Percentiles rank a stretch among this genome's conserved stretches.
phyloP scores from a whole-genome alignment of 208 protist species.

The Trypanosoma theileri region DNA sequence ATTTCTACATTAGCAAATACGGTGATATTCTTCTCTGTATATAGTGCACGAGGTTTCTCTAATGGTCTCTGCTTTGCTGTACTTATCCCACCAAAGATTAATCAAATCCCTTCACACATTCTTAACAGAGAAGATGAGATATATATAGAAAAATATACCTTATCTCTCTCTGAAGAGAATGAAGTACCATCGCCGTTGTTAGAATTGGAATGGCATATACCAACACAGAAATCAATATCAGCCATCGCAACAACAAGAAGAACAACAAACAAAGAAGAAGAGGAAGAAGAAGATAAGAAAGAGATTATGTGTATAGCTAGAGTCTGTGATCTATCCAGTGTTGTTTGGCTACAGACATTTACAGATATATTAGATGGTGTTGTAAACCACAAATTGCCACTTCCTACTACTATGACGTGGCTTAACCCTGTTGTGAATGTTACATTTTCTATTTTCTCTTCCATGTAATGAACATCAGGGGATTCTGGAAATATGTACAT shows the following conservation, averaged over 20 bases:
- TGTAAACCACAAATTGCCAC: not conserved
- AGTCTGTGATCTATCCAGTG: slow-evolving; percentile 8
- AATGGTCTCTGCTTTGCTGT: slow-evolving; percentile 22
- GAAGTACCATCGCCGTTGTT: too few species aligned
- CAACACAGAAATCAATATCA: too few species aligned
- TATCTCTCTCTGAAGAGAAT: not conserved
- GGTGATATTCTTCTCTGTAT: slow-evolving; percentile 24
- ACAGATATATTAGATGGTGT: slow-evolving; percentile 4
- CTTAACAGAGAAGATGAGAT: not conserved
- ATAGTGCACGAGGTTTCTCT: slow-evolving; percentile 13
- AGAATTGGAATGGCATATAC: too few species aligned
- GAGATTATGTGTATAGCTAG: slow-evolving; percentile 9
- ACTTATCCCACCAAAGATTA: slow-evolving; percentile 12
- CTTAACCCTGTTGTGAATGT: slow-evolving; percentile 18
- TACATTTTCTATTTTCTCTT: not conserved
- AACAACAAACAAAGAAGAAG: too few species aligned
- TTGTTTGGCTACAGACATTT: slow-evolving; percentile 16
- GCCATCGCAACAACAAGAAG: too few species aligned
- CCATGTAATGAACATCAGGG: not conserved
- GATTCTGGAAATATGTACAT: too few species aligned
- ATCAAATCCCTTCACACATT: not conserved
- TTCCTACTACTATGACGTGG: slow-evolving; percentile 14
- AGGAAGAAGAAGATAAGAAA: not conserved
- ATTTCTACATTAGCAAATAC: not conserved
- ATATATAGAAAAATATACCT: not conserved